Evolutionary conservation across 768 basidiomycete species (phyloP).

Genomic region (Amanita rubescens): DNA sequence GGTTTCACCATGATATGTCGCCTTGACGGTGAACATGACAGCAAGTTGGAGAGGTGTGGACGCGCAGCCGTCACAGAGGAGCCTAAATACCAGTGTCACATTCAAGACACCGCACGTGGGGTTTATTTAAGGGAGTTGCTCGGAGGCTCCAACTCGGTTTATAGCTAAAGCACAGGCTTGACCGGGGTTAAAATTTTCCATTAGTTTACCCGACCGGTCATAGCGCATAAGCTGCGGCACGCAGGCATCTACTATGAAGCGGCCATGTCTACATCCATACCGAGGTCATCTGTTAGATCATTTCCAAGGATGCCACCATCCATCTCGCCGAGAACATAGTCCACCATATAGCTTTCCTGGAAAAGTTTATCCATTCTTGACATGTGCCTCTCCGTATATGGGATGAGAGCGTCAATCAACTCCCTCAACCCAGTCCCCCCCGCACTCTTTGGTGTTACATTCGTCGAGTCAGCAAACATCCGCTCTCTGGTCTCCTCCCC

Average conservation of each 20-base stretch:
- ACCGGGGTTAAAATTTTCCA: no score
- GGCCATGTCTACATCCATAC: slow-evolving; percentile 34
- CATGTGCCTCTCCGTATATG: slow-evolving; percentile 93
- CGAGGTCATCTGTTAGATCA: slow-evolving; percentile 32
- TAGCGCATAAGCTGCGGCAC: neutral
- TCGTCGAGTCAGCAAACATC: slow-evolving; percentile 20
- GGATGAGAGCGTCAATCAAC: slow-evolving; percentile 77
- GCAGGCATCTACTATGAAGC: neutral
- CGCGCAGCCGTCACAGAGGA: neutral
- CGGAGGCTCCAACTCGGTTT: no score
- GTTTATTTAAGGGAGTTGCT: neutral
- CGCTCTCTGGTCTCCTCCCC: slow-evolving; percentile 30
- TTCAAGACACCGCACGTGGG: neutral
- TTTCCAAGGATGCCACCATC: slow-evolving; percentile 66
- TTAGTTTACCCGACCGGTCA: no score
- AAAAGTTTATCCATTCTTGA: slow-evolving; percentile 77
- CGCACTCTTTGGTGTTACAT: slow-evolving; percentile 11
- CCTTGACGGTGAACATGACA: slow-evolving; percentile 72
- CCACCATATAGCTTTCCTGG: slow-evolving; percentile 94
- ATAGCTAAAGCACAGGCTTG: no score
- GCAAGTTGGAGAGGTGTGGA: slow-evolving; percentile 13
- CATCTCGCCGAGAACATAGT: slow-evolving; percentile 85
- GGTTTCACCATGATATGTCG: slow-evolving; percentile 64
- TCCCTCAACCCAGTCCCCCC: slow-evolving; percentile 51
- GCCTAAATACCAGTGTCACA: neutral